Evolutionary conservation across 106 monocot genomes (phyloP), one percentile per base, ranked within the genome.

Genomic region (Triglochin maritima): DNA sequence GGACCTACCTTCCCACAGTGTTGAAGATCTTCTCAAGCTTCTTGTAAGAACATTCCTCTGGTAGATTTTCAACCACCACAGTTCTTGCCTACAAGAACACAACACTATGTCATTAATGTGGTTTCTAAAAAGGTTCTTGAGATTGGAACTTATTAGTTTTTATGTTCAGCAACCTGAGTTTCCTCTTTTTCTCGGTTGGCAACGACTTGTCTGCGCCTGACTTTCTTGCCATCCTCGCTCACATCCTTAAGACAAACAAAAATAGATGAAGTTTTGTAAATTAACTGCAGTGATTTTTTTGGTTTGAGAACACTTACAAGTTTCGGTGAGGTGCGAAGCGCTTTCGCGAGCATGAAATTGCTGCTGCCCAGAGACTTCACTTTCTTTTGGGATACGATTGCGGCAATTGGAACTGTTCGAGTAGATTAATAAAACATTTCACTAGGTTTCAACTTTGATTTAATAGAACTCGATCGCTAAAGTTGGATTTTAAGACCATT

Each of bases 21-120:
- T 75, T 62, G 57, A 92, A 92, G 65, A 88, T 83, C 76, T 88
- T 92, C 77, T 85, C 92, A 9, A 92, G 79, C 42, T 83, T 92
- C 62, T 79, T 76, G 16, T 81, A 68, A n/a, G 87, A 81, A 50
- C 74, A 75, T 68, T 83, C 83, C 17, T 92, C 87, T 2, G 88
- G 87, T 49, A 92, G 59, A 56, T 92, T 92, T 63, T 92, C 92
- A 7, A 81, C 92, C 0, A 92, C 43, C 12, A 92, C 92, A 9
- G 81, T 92, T 3, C 83, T 85, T 47, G 79, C 71, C 92, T 88
- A 71, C 69, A 74, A 15, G n/a, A 50, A 3, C 7, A 52, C 11
- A 0, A 52, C 7, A 11, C 29, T 29, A 29, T 29, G 14, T 17
- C 17, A 59, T 17, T 60, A 4, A 17, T 5, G 2, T 7, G 9